phyloP scores from a whole-genome alignment of 2,329 filamentous ascomycete genomes.

The Alternaria sp. region DNA sequence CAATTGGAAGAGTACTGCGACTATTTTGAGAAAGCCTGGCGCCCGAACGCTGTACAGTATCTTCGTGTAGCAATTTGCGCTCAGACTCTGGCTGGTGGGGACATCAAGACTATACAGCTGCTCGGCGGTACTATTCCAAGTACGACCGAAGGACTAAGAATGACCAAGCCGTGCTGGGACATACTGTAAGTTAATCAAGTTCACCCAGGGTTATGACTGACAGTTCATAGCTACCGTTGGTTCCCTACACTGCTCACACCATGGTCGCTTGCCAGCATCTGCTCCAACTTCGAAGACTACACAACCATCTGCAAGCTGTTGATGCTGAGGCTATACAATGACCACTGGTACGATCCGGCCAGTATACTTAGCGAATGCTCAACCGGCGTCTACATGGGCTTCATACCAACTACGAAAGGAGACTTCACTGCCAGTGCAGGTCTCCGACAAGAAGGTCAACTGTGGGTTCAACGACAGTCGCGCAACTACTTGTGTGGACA shows the following conservation, averaged over 20 bases:
- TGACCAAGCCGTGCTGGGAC: constrained; percentile 43
- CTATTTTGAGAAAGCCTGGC: no score
- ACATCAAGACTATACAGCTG: no score
- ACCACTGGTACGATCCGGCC: constrained; percentile 35
- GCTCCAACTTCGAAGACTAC: constrained; percentile 43
- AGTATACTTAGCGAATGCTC: constrained; percentile 32
- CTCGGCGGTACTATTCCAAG: no score
- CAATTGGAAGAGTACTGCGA: no score
- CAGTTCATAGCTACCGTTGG: constrained; percentile 27
- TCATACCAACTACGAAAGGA: constrained; percentile 36
- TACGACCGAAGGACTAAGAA: constrained; percentile 31
- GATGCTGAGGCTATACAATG: constrained; percentile 35
- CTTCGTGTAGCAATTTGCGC: no score
- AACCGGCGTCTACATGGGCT: constrained; percentile 37
- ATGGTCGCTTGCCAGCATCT: constrained; percentile 38
- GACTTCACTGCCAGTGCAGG: constrained; percentile 12
- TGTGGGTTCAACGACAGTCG: constrained; percentile 23
- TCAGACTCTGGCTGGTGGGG: no score
- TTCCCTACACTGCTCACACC: constrained; percentile 37
- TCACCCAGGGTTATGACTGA: no score
- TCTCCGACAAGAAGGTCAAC: no score
- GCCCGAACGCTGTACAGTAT: no score
- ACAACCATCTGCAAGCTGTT: constrained; percentile 38
- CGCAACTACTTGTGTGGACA: constrained; percentile 42
- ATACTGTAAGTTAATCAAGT: constrained; percentile 32